These are phyloP conservation scores for Coniophora puteana DNA, from an alignment of 1,284 basidiomycete genomes.

Conservation along the genomic window DNA sequence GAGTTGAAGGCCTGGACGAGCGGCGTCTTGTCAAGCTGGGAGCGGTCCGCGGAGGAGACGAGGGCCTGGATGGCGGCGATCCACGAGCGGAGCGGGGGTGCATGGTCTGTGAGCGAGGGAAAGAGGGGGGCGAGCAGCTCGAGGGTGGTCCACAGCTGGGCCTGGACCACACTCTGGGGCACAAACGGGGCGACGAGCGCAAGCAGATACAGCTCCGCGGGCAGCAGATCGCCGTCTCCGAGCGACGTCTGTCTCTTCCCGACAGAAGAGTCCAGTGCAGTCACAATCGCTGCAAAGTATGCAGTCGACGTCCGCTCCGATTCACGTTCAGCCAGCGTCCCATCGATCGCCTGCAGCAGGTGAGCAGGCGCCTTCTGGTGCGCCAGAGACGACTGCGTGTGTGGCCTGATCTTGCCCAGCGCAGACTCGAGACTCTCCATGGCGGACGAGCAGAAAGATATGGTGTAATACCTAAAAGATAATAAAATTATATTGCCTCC, in stretches of 20 bases:
- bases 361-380: slow-evolving; percentile 92
- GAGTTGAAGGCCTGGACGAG: slow-evolving; percentile 77
- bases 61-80: slow-evolving; percentile 71
- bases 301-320: slow-evolving; percentile 74
- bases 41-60: slow-evolving; percentile 62
- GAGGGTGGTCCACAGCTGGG: slow-evolving; percentile 61
- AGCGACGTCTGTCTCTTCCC: slow-evolving; percentile 60
- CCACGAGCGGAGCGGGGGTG: slow-evolving; percentile 71
- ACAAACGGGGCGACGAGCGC: slow-evolving; percentile 78
- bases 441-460: not conserved
- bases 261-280: slow-evolving; percentile 72
- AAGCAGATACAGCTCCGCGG: slow-evolving; percentile 88
- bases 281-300: slow-evolving; percentile 85
- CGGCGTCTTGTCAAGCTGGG: slow-evolving; percentile 65
- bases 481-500: too few species aligned
- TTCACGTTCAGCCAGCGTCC: slow-evolving; percentile 79
- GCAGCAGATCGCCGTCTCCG: slow-evolving; percentile 78
- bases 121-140: slow-evolving; percentile 79
- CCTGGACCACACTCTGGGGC: slow-evolving; percentile 67
- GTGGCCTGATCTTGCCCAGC: slow-evolving; percentile 85
- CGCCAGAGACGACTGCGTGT: slow-evolving; percentile 75
- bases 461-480: not conserved
- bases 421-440: slow-evolving; percentile 27
- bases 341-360: slow-evolving; percentile 86
- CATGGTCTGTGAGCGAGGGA: slow-evolving; percentile 58